These are phyloP conservation scores for Moesziomyces antarcticus DNA, from an alignment of 1,284 basidiomycete species.

Conservation along the genomic window DNA sequence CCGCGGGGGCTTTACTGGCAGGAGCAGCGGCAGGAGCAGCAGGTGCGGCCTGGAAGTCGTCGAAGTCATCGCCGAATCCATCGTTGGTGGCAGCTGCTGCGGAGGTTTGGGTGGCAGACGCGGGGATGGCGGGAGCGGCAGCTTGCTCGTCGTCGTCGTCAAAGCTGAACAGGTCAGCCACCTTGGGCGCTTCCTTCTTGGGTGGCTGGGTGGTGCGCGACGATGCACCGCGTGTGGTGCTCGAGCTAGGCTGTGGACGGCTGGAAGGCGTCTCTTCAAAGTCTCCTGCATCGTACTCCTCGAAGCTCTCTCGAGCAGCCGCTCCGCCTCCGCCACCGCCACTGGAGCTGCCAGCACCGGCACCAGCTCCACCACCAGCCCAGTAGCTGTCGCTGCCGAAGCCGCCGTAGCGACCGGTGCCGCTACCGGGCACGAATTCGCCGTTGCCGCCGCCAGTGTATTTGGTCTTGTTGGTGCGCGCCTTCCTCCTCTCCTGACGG, in stretches of 20 bases:
- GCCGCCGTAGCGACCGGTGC: slow-evolving; percentile 78
- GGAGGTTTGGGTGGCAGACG: slow-evolving; percentile 28
- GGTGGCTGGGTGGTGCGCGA: slow-evolving; percentile 25
- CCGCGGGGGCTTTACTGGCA: slow-evolving; percentile 72
- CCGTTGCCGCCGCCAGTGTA: slow-evolving; percentile 89
- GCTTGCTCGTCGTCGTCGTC: slow-evolving; percentile 75
- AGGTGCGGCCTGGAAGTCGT: slow-evolving; percentile 55
- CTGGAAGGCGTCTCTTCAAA: slow-evolving; percentile 75
- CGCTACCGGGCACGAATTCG: slow-evolving; percentile 74
- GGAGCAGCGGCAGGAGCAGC: slow-evolving; percentile 19
- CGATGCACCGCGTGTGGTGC: slow-evolving; percentile 22
- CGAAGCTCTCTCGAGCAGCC: slow-evolving; percentile 72
- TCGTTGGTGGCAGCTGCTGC: slow-evolving; percentile 17
- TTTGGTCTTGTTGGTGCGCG: slow-evolving; percentile 90
- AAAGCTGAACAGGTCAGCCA: slow-evolving; percentile 80
- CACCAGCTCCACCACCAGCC: slow-evolving; percentile 70
- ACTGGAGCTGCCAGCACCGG: slow-evolving; percentile 71
- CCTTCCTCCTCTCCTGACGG: slow-evolving; percentile 87
- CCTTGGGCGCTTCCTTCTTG: slow-evolving; percentile 65
- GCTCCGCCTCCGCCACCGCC: slow-evolving; percentile 73
- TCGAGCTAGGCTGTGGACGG: slow-evolving; percentile 20
- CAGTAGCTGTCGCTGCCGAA: slow-evolving; percentile 79
- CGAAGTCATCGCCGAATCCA: slow-evolving; percentile 60
- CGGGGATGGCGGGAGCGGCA: slow-evolving; percentile 58
- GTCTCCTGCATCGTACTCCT: slow-evolving; percentile 97